Base-by-base conservation (phyloP, 441 rosid genomes). In the Manihot esculenta region DNA sequence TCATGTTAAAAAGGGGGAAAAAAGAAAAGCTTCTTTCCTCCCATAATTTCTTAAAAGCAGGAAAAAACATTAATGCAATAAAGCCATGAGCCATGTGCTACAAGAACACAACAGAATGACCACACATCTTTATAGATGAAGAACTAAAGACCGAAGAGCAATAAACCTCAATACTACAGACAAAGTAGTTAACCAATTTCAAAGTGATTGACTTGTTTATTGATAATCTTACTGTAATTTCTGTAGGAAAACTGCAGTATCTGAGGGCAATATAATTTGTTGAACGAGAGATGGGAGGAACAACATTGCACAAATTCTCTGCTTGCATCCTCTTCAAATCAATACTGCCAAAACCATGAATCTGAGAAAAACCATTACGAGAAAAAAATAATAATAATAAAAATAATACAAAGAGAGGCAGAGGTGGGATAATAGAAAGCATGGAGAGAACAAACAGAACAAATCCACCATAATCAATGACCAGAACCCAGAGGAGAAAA, bases 261-360 rank as follows among this genome's bases (percentile, higher is more conserved):
- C 87, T 84, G 84, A 94, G 95, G 70, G 91, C 93, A 81, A 88
- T 83, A 76, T 87, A 92, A 79, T 94, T 94, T 20, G 97, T 82
- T 76, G 97, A 86, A 38, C 99, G 97, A 26, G 99, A 91, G 44
- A 88, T 86, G 42, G 91, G 85, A 72, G 97, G 95, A 72, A 94
- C 81, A 82, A 94, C 83, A 80, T 88, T 76, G 86, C 83, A 80
- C 72, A 92, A 84, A 80, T 90, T 86, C 82, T 90, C 97, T 51
- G 95, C 97, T 85, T 89, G 99, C 90, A 94, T 81, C 77, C 87
- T 85, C 93, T 88, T 94, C 97, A 94, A 78, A 88, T 94, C 82
- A 74, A 94, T 87, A 88, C 99, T 94, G 97, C 89, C 85, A 89
- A 91, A 89, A 93, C 86, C 93, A 89, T 72, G 79, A 83, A 84